Evolutionary conservation across 768 basidiomycete genomes (phyloP).

Genomic region (Sporobolomyces phaffii): DNA sequence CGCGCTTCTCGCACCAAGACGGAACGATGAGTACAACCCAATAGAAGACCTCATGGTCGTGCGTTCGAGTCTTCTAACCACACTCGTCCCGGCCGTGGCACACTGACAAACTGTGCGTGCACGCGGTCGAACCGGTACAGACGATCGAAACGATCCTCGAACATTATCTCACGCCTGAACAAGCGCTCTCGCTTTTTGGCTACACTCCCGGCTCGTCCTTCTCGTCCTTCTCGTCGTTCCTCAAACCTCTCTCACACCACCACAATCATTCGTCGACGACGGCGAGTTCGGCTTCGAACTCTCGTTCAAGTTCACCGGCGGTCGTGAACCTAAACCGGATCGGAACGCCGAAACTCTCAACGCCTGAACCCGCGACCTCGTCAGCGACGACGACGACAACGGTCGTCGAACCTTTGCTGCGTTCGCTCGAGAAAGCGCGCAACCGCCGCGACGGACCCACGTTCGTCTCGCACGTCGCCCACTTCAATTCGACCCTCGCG

Average conservation of each 20-base stretch:
- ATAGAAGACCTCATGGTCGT: slow-evolving; percentile 39
- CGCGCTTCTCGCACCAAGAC: slow-evolving; percentile 18
- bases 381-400: background rate
- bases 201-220: slow-evolving; percentile 29
- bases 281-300: slow-evolving; percentile 7
- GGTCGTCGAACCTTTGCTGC: slow-evolving; percentile 24
- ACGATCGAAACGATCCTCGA: slow-evolving; percentile 35
- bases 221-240: slow-evolving; percentile 29
- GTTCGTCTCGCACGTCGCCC: slow-evolving; percentile 29
- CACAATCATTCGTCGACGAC: background rate
- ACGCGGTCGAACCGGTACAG: no score
- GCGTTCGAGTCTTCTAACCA: background rate
- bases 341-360: background rate
- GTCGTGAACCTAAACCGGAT: background rate
- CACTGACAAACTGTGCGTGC: background rate
- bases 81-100: background rate
- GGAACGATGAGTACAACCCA: slow-evolving; percentile 40
- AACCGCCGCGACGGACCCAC: slow-evolving; percentile 33
- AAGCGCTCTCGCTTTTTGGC: slow-evolving; percentile 34
- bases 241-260: background rate
- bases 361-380: background rate
- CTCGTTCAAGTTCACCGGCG: slow-evolving; percentile 21
- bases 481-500: slow-evolving; percentile 33
- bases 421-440: slow-evolving; percentile 38
- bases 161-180: slow-evolving; percentile 39